A percentile compares a stretch with the other conserved stretches of the same genome.
phyloP scores from a whole-genome alignment of 2,329 filamentous ascomycete genomes.

The Aspergillus sp. region DNA sequence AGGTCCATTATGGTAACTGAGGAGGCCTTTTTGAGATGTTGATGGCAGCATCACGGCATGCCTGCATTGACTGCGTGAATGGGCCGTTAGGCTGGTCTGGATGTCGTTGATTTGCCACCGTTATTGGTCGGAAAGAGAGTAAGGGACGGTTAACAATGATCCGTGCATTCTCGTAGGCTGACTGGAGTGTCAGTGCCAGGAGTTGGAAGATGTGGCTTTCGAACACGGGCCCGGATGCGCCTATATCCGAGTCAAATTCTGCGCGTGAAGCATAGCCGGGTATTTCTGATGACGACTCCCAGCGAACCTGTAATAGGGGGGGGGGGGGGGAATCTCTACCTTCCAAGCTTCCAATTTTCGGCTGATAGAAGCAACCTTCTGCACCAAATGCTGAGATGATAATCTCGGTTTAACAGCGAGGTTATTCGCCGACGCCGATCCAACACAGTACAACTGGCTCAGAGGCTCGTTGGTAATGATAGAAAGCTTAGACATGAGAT shows the following conservation, averaged over 20 bases:
- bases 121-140: slow-evolving; percentile 13
- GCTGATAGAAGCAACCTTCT: slow-evolving; percentile 5
- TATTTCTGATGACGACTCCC: not conserved
- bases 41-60: slow-evolving; percentile 16
- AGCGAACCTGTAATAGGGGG: slow-evolving; percentile 1
- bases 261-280: slow-evolving; percentile 11
- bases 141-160: slow-evolving; percentile 25
- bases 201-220: slow-evolving; percentile 24
- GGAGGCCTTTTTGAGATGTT: slow-evolving; percentile 8
- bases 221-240: slow-evolving; percentile 15
- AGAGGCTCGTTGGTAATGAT: slow-evolving; percentile 11
- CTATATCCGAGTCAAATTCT: slow-evolving; percentile 17
- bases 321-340: slow-evolving; percentile 10
- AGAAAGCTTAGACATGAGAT: slow-evolving; percentile 19
- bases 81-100: not conserved
- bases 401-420: not conserved
- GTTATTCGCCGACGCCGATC: not conserved
- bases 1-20: slow-evolving; percentile 8
- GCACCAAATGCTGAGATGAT: slow-evolving; percentile 3
- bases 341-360: slow-evolving; percentile 10
- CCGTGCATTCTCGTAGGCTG: slow-evolving; percentile 29
- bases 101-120: not conserved
- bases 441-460: slow-evolving; percentile 14
- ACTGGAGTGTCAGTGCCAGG: slow-evolving; percentile 25
- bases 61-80: slow-evolving; percentile 5